Evolutionary conservation across 1,284 basidiomycete genomes (phyloP).

Genomic region (Nidula niveotomentosa): DNA sequence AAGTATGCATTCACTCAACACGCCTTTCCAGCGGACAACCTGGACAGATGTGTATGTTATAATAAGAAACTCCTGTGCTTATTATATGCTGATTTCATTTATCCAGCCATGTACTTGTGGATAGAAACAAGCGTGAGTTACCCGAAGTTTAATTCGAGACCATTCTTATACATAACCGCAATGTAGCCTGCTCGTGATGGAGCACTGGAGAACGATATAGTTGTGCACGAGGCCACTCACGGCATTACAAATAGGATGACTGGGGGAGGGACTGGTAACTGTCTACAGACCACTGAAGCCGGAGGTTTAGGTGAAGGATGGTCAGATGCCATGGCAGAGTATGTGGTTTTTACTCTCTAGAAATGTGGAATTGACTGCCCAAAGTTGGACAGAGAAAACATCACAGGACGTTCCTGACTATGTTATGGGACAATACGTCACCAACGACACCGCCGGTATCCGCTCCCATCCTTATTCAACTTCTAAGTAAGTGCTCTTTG

Average conservation of each 20-base stretch:
- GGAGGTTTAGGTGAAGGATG: conserved; percentile 48
- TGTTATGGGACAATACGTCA: conserved; percentile 35
- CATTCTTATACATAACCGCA: background rate
- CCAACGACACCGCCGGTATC: conserved; percentile 30
- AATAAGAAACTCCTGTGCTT: conserved; percentile 21
- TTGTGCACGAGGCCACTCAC: conserved; percentile 43
- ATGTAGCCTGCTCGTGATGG: conserved; percentile 41
- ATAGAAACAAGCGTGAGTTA: background rate
- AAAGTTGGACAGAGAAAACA: conserved; percentile 36
- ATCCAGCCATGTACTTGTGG: too few relatives aligned
- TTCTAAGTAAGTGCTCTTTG: conserved; percentile 16
- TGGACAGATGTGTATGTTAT: conserved; percentile 41
- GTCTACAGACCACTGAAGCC: conserved; percentile 42
- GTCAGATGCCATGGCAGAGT: conserved; percentile 48
- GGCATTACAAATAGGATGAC: conserved; percentile 45
- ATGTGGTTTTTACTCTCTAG: conserved; percentile 11
- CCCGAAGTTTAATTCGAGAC: background rate
- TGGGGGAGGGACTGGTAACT: conserved; percentile 42
- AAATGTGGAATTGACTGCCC: too few relatives aligned
- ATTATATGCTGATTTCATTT: too few relatives aligned
- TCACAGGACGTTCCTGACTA: conserved; percentile 34
- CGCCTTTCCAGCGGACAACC: conserved; percentile 29
- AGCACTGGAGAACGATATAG: conserved; percentile 40
- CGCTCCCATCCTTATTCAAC: conserved; percentile 38
- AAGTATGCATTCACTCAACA: background rate